Percentiles rank a stretch among this genome's conserved stretches.
Evolutionary conservation across 2,329 filamentous ascomycete genomes (phyloP).

Genomic region (Triangularia verruculosa): DNA sequence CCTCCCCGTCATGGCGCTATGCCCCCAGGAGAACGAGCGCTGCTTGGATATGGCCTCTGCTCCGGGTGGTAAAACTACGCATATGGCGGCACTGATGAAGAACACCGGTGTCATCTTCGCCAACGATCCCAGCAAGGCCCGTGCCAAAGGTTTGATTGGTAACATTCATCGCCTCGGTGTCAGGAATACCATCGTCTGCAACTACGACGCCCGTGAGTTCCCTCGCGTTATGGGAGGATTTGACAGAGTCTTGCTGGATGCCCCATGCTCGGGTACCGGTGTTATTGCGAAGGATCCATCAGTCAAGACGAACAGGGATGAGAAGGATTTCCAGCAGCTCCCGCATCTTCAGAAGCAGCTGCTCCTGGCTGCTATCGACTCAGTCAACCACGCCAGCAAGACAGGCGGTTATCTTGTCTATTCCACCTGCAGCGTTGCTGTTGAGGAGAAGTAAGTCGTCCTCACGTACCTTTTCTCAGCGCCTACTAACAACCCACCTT

Average conservation of each 20-base stretch:
- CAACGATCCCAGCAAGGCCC: slow-evolving; percentile 91
- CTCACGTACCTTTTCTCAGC: neutral
- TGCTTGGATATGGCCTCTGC: slow-evolving; percentile 93
- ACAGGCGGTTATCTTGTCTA: slow-evolving; percentile 95
- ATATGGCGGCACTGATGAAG: slow-evolving; percentile 95
- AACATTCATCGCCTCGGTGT: slow-evolving; percentile 94
- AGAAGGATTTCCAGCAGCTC: slow-evolving; percentile 88
- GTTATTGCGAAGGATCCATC: slow-evolving; percentile 96
- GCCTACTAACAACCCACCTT: slow-evolving; percentile 6
- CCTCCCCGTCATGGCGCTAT: slow-evolving; percentile 94
- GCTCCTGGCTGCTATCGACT: slow-evolving; percentile 89
- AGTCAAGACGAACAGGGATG: slow-evolving; percentile 98
- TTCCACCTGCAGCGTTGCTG: slow-evolving; percentile 90
- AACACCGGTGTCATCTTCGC: slow-evolving; percentile 95
- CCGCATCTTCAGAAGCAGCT: slow-evolving; percentile 95
- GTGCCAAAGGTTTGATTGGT: slow-evolving; percentile 95
- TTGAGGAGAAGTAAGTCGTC: slow-evolving; percentile 65
- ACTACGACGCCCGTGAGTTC: slow-evolving; percentile 92
- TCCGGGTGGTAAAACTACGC: slow-evolving; percentile 93
- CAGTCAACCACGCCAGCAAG: slow-evolving; percentile 84
- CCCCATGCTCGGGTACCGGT: slow-evolving; percentile 88
- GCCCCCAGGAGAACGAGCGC: slow-evolving; percentile 88
- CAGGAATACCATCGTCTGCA: slow-evolving; percentile 91
- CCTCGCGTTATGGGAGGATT: slow-evolving; percentile 94
- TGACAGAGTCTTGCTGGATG: slow-evolving; percentile 89